phyloP scores from a whole-genome alignment of 164 flowering plant genomes.

The Echeveria elegans region DNA sequence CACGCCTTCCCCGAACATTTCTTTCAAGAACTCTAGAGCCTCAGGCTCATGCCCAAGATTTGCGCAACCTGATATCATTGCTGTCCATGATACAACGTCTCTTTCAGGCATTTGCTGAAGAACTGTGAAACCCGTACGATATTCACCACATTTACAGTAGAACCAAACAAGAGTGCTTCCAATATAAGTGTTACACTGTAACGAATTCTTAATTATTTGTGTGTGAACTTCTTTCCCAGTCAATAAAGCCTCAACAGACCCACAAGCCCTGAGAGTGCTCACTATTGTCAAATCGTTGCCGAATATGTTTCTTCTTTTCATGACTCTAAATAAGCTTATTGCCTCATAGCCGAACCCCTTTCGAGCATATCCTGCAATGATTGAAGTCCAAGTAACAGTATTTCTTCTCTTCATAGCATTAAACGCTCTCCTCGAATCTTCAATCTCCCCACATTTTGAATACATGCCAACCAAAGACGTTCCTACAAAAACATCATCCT shows the following conservation, averaged over 20 bases:
- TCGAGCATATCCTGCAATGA: conserved; percentile 72
- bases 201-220: conserved; percentile 44
- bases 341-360: conserved; percentile 70
- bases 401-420: conserved; percentile 57
- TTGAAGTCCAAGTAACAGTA: conserved; percentile 80
- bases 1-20: conserved; percentile 77
- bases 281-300: conserved; percentile 60
- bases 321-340: conserved; percentile 45
- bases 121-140: conserved; percentile 35
- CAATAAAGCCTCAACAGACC: conserved; percentile 32
- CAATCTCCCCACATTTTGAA: conserved; percentile 58
- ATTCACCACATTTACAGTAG: conserved; percentile 59
- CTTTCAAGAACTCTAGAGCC: conserved; percentile 56
- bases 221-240: conserved; percentile 78
- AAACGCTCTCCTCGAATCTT: conserved; percentile 44
- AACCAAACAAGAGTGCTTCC: conserved; percentile 84
- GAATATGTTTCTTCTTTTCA: conserved; percentile 52
- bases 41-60: conserved; percentile 52
- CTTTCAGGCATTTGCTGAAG: conserved; percentile 58
- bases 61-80: conserved; percentile 71
- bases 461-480: conserved; percentile 71
- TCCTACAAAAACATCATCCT: conserved; percentile 59
- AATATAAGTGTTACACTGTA: conserved; percentile 33
- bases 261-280: conserved; percentile 73
- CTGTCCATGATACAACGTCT: conserved; percentile 86